Conservation (phyloP, 352 stramenopile genomes). For the Phytopythium delawarense region DNA sequence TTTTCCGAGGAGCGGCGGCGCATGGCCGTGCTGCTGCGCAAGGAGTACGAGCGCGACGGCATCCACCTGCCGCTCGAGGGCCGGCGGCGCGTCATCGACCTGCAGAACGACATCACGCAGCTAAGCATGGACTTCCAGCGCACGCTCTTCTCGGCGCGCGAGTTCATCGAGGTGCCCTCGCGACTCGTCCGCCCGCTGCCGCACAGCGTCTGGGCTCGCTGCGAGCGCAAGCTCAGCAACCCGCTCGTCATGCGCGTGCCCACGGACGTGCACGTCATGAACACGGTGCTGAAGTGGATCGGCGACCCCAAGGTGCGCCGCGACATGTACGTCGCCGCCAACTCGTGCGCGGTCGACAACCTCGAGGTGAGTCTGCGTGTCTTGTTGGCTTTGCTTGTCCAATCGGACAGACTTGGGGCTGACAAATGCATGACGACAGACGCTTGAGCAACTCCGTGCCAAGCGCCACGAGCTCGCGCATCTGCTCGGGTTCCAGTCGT, state of each 20-base stretch:
- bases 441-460: conserved; percentile 84
- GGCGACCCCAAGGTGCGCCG: conserved; percentile 66
- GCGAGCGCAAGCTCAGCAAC: conserved; percentile 66
- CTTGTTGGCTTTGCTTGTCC: background rate
- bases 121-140: conserved; percentile 87
- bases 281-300: conserved; percentile 91
- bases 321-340: conserved; percentile 88
- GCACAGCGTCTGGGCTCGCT: conserved; percentile 49
- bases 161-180: conserved; percentile 62
- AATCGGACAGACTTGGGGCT: too few species aligned
- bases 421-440: conserved; percentile 16
- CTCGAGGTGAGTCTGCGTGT: conserved; percentile 23
- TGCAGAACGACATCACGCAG: conserved; percentile 88
- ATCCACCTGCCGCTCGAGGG: conserved; percentile 87
- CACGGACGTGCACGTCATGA: conserved; percentile 85
- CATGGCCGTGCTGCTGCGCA: conserved; percentile 86
- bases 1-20: conserved; percentile 88
- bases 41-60: conserved; percentile 95
- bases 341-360: conserved; percentile 79
- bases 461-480: conserved; percentile 88
- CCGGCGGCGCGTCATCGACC: conserved; percentile 72
- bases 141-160: conserved; percentile 68
- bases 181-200: conserved; percentile 52
- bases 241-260: conserved; percentile 60
- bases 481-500: conserved; percentile 88